phyloP scores from a whole-genome alignment of 2,329 filamentous ascomycete genomes.

The Lachnellula willkommii region DNA sequence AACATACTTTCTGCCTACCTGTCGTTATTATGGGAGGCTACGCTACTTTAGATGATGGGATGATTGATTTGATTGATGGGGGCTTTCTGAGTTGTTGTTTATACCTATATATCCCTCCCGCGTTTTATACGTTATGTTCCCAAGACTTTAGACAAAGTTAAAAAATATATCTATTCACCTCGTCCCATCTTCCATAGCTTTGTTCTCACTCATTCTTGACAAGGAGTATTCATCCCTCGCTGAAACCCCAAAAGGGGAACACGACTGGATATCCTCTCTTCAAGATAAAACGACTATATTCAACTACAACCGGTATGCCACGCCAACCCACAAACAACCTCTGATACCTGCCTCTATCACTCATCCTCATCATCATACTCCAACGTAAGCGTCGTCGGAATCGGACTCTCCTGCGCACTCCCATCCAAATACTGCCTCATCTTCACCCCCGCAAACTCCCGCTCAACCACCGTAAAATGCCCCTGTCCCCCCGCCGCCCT shows the following conservation, averaged over 20 bases:
- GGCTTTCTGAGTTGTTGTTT: not conserved
- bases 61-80: too few species aligned
- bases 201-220: too few species aligned
- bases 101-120: not conserved
- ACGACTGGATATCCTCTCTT: too few species aligned
- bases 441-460: conserved; percentile 42
- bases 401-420: conserved; percentile 42
- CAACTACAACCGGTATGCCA: too few species aligned
- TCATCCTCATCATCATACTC: conserved; percentile 42
- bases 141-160: too few species aligned
- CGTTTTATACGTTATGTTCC: too few species aligned
- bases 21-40: not conserved
- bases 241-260: too few species aligned
- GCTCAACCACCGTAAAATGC: conserved; percentile 39
- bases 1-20: not conserved
- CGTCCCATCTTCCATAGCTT: too few species aligned
- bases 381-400: conserved; percentile 38
- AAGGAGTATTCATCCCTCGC: too few species aligned
- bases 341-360: conserved; percentile 8
- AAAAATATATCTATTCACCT: too few species aligned
- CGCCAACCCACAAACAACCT: not conserved
- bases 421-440: conserved; percentile 45
- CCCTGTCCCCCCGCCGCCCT: conserved; percentile 35
- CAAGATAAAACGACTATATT: too few species aligned
- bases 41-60: too few species aligned